Conservation (phyloP, 1,284 basidiomycete species). For the Agroathelia rolfsii region DNA sequence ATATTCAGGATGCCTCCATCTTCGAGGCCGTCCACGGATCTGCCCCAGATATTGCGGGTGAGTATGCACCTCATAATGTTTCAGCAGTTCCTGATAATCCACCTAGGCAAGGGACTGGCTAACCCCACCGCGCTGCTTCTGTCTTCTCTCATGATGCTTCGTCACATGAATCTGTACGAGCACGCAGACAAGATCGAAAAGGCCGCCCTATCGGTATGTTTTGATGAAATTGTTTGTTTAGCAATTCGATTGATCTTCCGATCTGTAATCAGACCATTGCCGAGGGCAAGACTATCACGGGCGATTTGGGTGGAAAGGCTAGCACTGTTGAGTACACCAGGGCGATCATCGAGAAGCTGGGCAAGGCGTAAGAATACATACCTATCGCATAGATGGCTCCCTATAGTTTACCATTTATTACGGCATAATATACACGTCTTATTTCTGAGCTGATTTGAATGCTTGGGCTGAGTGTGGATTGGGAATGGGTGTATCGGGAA, state of each 20-base stretch:
- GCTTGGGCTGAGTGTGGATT: too few species aligned
- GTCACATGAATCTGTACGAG: conserved; percentile 89
- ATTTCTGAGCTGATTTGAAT: too few species aligned
- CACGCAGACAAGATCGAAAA: conserved; percentile 88
- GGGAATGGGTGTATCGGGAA: too few species aligned
- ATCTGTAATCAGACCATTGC: conserved; percentile 68
- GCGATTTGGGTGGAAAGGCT: conserved; percentile 87
- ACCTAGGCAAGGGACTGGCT: conserved; percentile 84
- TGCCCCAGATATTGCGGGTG: conserved; percentile 79
- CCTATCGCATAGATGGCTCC: too few species aligned
- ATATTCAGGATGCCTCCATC: conserved; percentile 85
- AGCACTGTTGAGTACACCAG: conserved; percentile 82
- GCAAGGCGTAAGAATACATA: conserved; percentile 33
- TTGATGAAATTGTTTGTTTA: conserved; percentile 15
- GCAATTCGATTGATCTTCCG: conserved; percentile 12
- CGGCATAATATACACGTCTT: too few species aligned
- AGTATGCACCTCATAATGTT: conserved; percentile 12
- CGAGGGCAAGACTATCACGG: conserved; percentile 87
- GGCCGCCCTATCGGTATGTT: conserved; percentile 73
- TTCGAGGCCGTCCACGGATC: conserved; percentile 99
- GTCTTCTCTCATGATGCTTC: conserved; percentile 95
- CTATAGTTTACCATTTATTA: too few species aligned
- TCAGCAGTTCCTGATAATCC: conserved; percentile 11
- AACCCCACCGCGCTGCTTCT: conserved; percentile 96
- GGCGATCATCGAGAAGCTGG: conserved; percentile 75